Percentiles rank a stretch among this genome's conserved stretches.
These are phyloP conservation scores for Carallia pectinifolia DNA, from an alignment of 345 rosid genomes.

Conservation along the genomic window DNA sequence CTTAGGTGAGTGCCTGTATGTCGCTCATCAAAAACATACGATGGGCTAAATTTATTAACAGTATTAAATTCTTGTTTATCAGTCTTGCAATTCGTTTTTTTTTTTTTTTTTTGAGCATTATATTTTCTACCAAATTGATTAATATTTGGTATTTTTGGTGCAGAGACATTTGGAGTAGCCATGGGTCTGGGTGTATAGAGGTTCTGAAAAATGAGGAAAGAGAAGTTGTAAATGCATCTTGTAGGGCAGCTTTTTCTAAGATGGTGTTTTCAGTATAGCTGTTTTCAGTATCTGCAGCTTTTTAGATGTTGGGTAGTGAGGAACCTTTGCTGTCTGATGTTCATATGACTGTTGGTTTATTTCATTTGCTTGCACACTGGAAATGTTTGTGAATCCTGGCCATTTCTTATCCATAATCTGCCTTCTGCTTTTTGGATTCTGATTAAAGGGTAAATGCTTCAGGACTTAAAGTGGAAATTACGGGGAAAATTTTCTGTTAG, in stretches of 20 bases:
- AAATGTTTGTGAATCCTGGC: too few species aligned
- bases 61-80: not conserved
- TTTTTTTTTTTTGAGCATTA: not conserved
- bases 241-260: not conserved
- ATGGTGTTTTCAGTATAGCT: not conserved
- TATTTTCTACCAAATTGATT: not conserved
- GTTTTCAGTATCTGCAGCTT: not conserved
- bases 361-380: too few species aligned
- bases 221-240: not conserved
- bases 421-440: too few species aligned
- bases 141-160: not conserved
- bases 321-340: not conserved
- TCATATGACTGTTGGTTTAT: too few species aligned
- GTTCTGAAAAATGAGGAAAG: not conserved
- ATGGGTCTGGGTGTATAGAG: not conserved
- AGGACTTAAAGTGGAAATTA: too few species aligned
- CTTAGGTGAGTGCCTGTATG: conserved; percentile 21
- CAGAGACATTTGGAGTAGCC: not conserved
- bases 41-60: not conserved
- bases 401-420: too few species aligned
- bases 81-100: not conserved
- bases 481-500: too few species aligned
- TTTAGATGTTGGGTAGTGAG: too few species aligned
- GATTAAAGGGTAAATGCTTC: too few species aligned
- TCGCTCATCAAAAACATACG: not conserved